Evolutionary conservation across 2,329 filamentous ascomycete genomes (phyloP), one percentile per base, ranked within the genome.

Genomic region (Colletotrichum sp.): DNA sequence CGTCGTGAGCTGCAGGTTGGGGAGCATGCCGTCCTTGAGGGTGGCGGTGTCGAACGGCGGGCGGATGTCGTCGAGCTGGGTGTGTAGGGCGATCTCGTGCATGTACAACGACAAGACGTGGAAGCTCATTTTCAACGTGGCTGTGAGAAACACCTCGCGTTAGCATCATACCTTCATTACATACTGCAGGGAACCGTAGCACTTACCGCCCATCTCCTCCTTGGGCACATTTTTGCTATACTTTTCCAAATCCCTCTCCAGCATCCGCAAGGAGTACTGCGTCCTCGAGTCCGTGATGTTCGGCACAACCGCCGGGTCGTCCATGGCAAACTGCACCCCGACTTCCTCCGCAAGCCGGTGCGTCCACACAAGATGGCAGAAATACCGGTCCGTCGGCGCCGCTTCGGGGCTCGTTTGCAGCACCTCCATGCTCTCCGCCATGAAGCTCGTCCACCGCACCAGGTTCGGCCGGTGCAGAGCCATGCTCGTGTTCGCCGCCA

Each of bases 11-110:
- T 9, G 87, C 79, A 57, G 84, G 81, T 80, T 88, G 74, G 81
- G 81, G 32, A 87, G 80, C 65, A 89, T 83, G 36, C 86, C 85
- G 68, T 87, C 84, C 26, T 86, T 84, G 34, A 89, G 81, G 62
- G 86, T 83, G 10, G 87, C 86, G n/a, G 86, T 84, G 81, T 86
- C 87, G 80, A 87, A 87, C 9, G 87, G 87, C 24, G 86, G 86
- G 76, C 81, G 85, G 79, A 90, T 89, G 30, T 92, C 90, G 24
- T 86, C 87, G 75, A 90, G 89, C 71, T 94, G 92, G 10, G 90
- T 87, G 78, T 95, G 92, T 78, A 96, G 90, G 4, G 91, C 92
- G 70, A 95, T 91, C 83, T 96, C 95, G 82, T 96, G 93, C 86
- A 96, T 92, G 81, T 94, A 95, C 5, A 96, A 86, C 77, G 89